A percentile compares a stretch with the other conserved stretches of the same genome.
phyloP scores from a whole-genome alignment of 2,329 filamentous ascomycete species.

The Beauveria rudraprayagi region DNA sequence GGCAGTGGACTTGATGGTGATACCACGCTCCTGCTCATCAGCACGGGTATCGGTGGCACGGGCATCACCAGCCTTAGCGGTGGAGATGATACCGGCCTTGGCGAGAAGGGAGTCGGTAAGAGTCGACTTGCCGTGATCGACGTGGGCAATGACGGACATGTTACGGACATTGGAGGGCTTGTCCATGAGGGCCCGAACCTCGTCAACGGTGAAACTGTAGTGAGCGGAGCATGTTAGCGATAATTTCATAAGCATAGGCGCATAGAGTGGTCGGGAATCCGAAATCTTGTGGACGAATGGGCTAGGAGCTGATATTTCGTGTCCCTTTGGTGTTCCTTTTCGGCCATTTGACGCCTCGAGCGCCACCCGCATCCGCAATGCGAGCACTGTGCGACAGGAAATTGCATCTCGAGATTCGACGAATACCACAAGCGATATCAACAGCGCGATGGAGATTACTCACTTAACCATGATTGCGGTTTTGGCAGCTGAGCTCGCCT shows the following conservation, averaged over 20 bases:
- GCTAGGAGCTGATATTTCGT: neutral
- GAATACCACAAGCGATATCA: neutral
- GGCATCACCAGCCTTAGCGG: constrained; percentile 90
- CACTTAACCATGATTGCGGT: constrained; percentile 99
- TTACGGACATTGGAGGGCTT: constrained; percentile 73
- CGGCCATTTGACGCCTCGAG: neutral
- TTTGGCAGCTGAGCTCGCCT: constrained; percentile 43
- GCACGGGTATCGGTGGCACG: constrained; percentile 95
- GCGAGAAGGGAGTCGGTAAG: constrained; percentile 98
- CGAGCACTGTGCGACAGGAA: neutral
- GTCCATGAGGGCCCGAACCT: constrained; percentile 74
- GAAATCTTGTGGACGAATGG: neutral
- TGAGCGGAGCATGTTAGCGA: constrained; percentile 12
- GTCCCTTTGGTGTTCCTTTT: neutral
- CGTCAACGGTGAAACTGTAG: constrained; percentile 92
- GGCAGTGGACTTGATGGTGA: constrained; percentile 99
- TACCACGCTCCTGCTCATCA: constrained; percentile 99
- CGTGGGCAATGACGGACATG: constrained; percentile 99
- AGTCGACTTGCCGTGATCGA: constrained; percentile 99
- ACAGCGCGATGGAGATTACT: constrained; percentile 39
- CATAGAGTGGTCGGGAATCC: neutral
- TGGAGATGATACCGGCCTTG: constrained; percentile 99
- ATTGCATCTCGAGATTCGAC: neutral
- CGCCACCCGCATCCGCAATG: neutral
- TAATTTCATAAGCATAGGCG: too few species aligned